Evolutionary conservation across 495 filamentous ascomycete genomes (phyloP), one percentile per base, ranked within the genome.

Genomic region (Margaritispora aquatica): DNA sequence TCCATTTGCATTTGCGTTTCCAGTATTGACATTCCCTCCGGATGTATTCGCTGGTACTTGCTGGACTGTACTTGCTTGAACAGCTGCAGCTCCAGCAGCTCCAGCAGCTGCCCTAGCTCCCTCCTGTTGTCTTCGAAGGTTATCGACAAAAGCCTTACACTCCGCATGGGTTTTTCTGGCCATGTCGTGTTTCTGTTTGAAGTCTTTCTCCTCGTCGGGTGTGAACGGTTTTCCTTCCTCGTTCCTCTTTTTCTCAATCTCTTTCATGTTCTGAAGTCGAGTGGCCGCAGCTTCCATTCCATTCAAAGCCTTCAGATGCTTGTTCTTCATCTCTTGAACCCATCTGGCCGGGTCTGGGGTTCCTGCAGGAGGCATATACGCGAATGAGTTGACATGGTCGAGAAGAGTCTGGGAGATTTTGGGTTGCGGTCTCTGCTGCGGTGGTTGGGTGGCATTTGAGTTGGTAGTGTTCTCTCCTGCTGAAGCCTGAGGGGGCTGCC

Each of bases 331-430:
- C n/a, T 69, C 59, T 29, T 63, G 59, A 0, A 67, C 2, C 61
- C 62, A 69, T 51, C 62, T 55, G 1, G 20, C 36, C 19, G 64
- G 61, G 47, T 69, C 67, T 0, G 61, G 53, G 1, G 61, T 55
- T 19, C 62, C 59, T 2, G 29, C 50, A 0, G 67, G 67, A 3
- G 61, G 21, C 46, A 61, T 53, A 46, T 60, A 69, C 21, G 63
- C 61, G 44, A 69, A 69, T 0, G 55, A 58, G 15, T 21, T 61
- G 27, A 67, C 59, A 58, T 68, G 67, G 15, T 61, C 54, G 54
- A 64, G 67, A 20, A 70, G 65, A 59, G 68, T 71, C 34, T 54
- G 26, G 29, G 65, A 49, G 44, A 65, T 24, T 36, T 59, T 51
- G 3, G 51, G 60, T 21, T 51, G 54, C 24, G 54, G 58, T 47